These are phyloP conservation scores for Fusarium longipes DNA, from an alignment of 2,329 filamentous ascomycete species.

Conservation along the genomic window DNA sequence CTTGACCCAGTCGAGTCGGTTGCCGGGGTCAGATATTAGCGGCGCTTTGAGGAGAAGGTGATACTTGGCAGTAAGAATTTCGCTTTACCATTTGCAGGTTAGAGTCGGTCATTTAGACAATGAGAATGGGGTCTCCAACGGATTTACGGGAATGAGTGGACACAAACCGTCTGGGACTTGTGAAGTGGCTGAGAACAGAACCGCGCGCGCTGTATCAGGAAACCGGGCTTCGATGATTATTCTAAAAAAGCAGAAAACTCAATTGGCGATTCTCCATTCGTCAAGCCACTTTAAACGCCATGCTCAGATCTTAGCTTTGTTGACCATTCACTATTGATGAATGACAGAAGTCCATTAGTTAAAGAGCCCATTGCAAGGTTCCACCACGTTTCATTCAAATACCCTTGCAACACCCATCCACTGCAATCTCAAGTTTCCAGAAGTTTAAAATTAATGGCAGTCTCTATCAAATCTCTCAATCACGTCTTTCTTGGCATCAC, in stretches of 20 bases:
- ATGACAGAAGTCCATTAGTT: constrained; percentile 32
- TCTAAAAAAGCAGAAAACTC: not conserved
- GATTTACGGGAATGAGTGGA: constrained; percentile 5
- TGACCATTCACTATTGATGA: constrained; percentile 27
- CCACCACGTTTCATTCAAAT: constrained; percentile 36
- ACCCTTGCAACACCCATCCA: constrained; percentile 22
- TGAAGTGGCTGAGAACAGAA: constrained; percentile 1
- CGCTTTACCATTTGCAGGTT: constrained; percentile 28
- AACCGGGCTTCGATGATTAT: not conserved
- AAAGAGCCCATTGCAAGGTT: constrained; percentile 23
- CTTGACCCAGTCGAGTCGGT: constrained; percentile 11
- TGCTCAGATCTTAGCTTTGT: constrained; percentile 2
- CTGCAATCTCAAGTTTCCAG: constrained; percentile 22
- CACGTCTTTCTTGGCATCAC: constrained; percentile 22
- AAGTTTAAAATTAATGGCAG: constrained; percentile 24
- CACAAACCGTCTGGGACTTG: constrained; percentile 16
- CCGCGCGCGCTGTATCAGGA: not conserved
- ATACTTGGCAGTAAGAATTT: constrained; percentile 1
- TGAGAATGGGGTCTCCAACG: constrained; percentile 16
- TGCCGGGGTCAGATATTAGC: constrained; percentile 13
- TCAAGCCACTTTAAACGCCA: constrained; percentile 14
- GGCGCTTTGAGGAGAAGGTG: constrained; percentile 1
- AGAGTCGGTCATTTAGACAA: constrained; percentile 15
- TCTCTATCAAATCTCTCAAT: not conserved
- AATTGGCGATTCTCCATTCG: constrained; percentile 10